Evolutionary conservation across 805 yeast genomes (phyloP).

Genomic region (Lipomyces sp.): DNA sequence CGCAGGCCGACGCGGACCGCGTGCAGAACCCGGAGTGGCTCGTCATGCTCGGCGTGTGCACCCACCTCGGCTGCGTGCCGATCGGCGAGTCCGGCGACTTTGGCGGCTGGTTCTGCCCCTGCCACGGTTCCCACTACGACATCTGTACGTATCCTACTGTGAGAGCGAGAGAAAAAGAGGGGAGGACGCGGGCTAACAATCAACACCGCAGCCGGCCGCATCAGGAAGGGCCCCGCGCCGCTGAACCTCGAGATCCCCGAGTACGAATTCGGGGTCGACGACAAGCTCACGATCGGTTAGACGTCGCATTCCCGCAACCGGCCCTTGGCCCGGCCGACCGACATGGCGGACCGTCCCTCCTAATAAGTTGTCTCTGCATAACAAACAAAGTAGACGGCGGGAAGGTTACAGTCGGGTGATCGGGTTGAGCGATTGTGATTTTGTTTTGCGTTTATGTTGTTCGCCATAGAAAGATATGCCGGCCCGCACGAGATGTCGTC

Average conservation of each 20-base stretch:
- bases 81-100: conserved; percentile 99
- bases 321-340: too few species aligned
- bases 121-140: conserved; percentile 99
- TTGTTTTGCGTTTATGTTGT: too few species aligned
- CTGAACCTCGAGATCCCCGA: conserved; percentile 94
- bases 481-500: too few species aligned
- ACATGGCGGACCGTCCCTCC: too few species aligned
- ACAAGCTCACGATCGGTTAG: conserved; percentile 86
- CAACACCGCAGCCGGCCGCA: conserved; percentile 69
- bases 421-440: too few species aligned
- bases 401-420: too few species aligned
- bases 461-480: too few species aligned
- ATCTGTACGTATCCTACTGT: conserved; percentile 47
- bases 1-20: conserved; percentile 88
- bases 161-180: too few species aligned
- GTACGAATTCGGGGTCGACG: conserved; percentile 77
- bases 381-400: too few species aligned
- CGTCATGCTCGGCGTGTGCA: conserved; percentile 98
- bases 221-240: conserved; percentile 99
- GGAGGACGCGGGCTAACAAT: background rate
- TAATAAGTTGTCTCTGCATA: too few species aligned
- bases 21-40: conserved; percentile 97
- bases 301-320: too few species aligned
- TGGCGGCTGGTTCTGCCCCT: conserved; percentile 99
- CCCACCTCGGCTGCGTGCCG: conserved; percentile 99